phyloP scores from a whole-genome alignment of 2,329 filamentous ascomycete species.

The Huntiella decipiens region DNA sequence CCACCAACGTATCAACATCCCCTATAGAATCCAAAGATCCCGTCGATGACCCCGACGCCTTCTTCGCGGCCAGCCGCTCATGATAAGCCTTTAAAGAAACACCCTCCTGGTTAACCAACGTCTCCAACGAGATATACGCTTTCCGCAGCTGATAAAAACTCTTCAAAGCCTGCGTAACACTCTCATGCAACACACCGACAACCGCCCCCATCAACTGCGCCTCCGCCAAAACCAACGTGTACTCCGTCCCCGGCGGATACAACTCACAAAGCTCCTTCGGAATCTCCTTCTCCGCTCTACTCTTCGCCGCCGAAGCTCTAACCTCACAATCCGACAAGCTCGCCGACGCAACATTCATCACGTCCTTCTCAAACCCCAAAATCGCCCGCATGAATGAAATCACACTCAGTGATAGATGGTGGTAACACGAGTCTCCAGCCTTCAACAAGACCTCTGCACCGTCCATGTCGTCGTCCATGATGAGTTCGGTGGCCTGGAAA shows the following conservation, averaged over 20 bases:
- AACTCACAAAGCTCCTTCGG: slow-evolving; percentile 24
- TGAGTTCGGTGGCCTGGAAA: slow-evolving; percentile 45
- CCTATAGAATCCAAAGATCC: slow-evolving; percentile 1
- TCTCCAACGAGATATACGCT: slow-evolving; percentile 66
- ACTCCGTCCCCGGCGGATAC: slow-evolving; percentile 74
- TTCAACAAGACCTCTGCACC: slow-evolving; percentile 58
- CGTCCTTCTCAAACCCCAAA: slow-evolving; percentile 76
- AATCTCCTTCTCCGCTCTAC: slow-evolving; percentile 49
- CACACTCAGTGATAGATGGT: slow-evolving; percentile 64
- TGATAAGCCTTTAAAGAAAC: slow-evolving; percentile 20
- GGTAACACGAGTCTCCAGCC: slow-evolving; percentile 60
- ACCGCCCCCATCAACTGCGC: slow-evolving; percentile 79
- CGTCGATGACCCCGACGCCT: not conserved
- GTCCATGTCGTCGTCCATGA: slow-evolving; percentile 82
- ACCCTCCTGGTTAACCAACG: slow-evolving; percentile 56
- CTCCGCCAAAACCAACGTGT: slow-evolving; percentile 64
- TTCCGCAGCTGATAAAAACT: slow-evolving; percentile 87
- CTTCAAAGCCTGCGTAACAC: slow-evolving; percentile 72
- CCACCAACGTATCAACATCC: slow-evolving; percentile 15
- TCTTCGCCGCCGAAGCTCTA: slow-evolving; percentile 56
- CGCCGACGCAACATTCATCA: slow-evolving; percentile 66
- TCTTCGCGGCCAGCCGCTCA: slow-evolving; percentile 5
- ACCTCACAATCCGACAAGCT: slow-evolving; percentile 59
- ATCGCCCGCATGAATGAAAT: slow-evolving; percentile 72
- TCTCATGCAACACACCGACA: slow-evolving; percentile 78